Evolutionary conservation across 208 protist species (phyloP), one percentile per base, ranked within the genome.

Genomic region (Leishmania tropica): DNA sequence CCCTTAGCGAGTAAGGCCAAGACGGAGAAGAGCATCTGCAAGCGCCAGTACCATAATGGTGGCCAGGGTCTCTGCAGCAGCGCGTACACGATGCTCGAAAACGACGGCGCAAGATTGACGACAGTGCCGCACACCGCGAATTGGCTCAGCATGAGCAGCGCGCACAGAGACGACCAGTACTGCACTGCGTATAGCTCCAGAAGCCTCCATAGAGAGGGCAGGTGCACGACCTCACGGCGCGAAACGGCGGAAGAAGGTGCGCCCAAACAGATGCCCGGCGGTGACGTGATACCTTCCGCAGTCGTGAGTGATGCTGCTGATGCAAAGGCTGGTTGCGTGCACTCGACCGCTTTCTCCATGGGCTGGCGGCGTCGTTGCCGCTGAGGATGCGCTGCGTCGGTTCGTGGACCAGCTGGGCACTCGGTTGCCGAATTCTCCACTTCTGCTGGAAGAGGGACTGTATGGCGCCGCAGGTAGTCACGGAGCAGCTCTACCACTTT

Each of bases 31-130:
- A 85, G 21, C 19, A 87, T 78, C 35, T 78, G 70, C 35, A 51
- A 56, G 4, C 81, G 47, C 74, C 83, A 88, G 81, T 86, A 92
- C 53, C 51, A 54, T 51, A 53, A 54, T 42, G 79, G 83, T 42
- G 88, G 83, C 90, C 87, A 90, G 0, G 90, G 90, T 5, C 83
- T 80, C 45, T 70, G 82, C 76, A 88, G 70, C 68, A 89, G 82
- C 21, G 70, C 83, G 82, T 89, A 89, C 11, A 84, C 70, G 21
- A 88, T 62, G 28, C 74, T 74, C 0, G 81, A 81, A 19, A 92
- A 65, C 6, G 88, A 91, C 40, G 87, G 85, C 1, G 86, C 21
- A 37, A 93, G 74, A 73, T 90, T 89, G 31, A 85, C 51, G 35
- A 86, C 62, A 1, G 88, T 90, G 35, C 86, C 85, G 35, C 84